phyloP scores from a whole-genome alignment of 345 rosid genomes.

The Eucalyptus sideroxylon region DNA sequence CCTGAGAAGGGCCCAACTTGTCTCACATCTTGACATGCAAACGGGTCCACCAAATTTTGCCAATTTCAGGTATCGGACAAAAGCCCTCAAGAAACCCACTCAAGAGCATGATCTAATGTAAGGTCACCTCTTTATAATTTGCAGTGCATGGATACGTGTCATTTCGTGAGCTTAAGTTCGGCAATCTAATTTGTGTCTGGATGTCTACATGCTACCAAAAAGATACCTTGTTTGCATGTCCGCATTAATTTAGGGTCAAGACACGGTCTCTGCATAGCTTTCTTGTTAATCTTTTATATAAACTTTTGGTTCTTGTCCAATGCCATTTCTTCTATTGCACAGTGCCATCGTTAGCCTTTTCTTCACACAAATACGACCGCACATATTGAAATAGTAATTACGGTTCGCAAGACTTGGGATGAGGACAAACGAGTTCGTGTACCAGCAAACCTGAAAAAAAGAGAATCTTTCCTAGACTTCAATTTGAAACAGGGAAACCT shows the following conservation, averaged over 20 bases:
- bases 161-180: neutral
- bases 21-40: neutral
- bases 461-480: neutral
- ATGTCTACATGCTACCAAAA: slow-evolving; percentile 10
- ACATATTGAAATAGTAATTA: neutral
- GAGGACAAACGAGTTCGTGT: neutral
- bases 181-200: neutral
- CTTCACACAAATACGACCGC: neutral
- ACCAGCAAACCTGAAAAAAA: neutral
- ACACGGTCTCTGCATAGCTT: neutral
- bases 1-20: neutral
- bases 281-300: neutral
- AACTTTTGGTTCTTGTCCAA: neutral
- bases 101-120: neutral
- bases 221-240: neutral
- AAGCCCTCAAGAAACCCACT: neutral
- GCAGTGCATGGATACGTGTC: neutral
- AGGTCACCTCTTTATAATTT: neutral
- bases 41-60: neutral
- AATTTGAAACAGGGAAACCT: neutral
- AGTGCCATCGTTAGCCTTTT: neutral
- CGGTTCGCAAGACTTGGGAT: neutral
- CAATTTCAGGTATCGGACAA: neutral
- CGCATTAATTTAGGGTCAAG: neutral
- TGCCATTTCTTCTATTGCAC: neutral